Conservation (phyloP, 345 rosid genomes). For the Rhizophora mangle region DNA sequence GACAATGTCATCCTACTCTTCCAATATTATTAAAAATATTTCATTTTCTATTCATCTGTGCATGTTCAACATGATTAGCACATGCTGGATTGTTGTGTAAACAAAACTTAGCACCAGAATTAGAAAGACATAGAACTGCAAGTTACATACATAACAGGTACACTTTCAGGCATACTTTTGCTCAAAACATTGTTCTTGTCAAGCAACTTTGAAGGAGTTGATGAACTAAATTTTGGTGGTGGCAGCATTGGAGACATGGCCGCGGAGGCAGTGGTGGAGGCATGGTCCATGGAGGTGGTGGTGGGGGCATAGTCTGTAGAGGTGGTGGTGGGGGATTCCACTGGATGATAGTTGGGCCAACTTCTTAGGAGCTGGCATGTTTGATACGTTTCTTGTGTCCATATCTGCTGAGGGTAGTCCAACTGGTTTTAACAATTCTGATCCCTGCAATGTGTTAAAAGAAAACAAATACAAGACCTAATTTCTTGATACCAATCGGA, state of each 20-base stretch:
- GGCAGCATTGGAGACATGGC: slow-evolving; percentile 43
- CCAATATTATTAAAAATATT: no score
- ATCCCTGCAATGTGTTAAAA: slow-evolving; percentile 42
- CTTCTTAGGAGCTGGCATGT: slow-evolving; percentile 51
- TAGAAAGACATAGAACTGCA: not conserved
- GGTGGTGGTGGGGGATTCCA: slow-evolving; percentile 38
- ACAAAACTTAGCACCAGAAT: slow-evolving; percentile 10
- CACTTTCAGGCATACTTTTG: slow-evolving; percentile 35
- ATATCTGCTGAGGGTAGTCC: slow-evolving; percentile 22
- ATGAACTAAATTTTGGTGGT: slow-evolving; percentile 52
- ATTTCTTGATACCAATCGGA: slow-evolving; percentile 22
- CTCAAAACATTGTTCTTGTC: slow-evolving; percentile 22
- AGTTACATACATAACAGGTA: slow-evolving; percentile 49
- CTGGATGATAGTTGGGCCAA: slow-evolving; percentile 28
- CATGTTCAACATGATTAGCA: no score
- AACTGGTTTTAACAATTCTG: slow-evolving; percentile 30
- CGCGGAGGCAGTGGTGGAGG: slow-evolving; percentile 41
- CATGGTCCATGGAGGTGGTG: slow-evolving; percentile 46
- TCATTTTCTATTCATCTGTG: no score
- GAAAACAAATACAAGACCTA: slow-evolving; percentile 16
- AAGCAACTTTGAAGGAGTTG: slow-evolving; percentile 38
- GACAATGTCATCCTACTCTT: no score
- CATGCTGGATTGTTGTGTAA: no score
- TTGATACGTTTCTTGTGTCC: slow-evolving; percentile 32
- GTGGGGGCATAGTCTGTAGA: slow-evolving; percentile 31